These are phyloP conservation scores for Litsea cubeba DNA, from an alignment of 164 flowering plant genomes.

Conservation along the genomic window DNA sequence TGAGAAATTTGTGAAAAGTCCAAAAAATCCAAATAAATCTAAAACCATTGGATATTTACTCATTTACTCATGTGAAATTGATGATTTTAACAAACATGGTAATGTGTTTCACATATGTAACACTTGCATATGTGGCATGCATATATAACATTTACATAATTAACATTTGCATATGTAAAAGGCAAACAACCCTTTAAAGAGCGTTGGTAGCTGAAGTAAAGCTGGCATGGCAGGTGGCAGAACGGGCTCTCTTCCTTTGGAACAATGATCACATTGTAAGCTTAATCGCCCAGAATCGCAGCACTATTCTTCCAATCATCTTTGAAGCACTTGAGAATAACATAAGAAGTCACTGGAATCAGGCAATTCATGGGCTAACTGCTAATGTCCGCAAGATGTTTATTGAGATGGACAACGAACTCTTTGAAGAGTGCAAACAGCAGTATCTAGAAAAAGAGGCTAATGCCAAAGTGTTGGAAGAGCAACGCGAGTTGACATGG, in stretches of 20 bases:
- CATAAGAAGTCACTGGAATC: conserved; percentile 69
- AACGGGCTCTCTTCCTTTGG: conserved; percentile 79
- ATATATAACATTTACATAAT: too few relatives aligned
- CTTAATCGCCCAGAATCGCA: conserved; percentile 70
- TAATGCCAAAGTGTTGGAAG: conserved; percentile 43
- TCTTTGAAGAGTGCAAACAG: conserved; percentile 62
- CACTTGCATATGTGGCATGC: too few relatives aligned
- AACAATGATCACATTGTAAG: conserved; percentile 77
- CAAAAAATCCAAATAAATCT: too few relatives aligned
- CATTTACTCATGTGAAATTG: too few relatives aligned
- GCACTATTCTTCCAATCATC: conserved; percentile 52
- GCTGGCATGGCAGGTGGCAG: conserved; percentile 59
- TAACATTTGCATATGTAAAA: too few relatives aligned
- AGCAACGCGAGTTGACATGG: conserved; percentile 60
- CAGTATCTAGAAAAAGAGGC: conserved; percentile 48
- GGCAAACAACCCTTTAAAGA: too few relatives aligned
- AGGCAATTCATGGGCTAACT: conserved; percentile 70
- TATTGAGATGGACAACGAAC: conserved; percentile 64
- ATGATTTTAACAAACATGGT: too few relatives aligned
- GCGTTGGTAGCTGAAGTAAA: too few relatives aligned
- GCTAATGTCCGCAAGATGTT: conserved; percentile 67
- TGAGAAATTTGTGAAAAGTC: too few relatives aligned
- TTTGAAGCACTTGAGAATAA: conserved; percentile 70
- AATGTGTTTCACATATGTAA: too few relatives aligned
- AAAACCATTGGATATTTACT: too few relatives aligned